phyloP scores from a whole-genome alignment of 176 grass and related monocot genomes.

The Secale cereale region DNA sequence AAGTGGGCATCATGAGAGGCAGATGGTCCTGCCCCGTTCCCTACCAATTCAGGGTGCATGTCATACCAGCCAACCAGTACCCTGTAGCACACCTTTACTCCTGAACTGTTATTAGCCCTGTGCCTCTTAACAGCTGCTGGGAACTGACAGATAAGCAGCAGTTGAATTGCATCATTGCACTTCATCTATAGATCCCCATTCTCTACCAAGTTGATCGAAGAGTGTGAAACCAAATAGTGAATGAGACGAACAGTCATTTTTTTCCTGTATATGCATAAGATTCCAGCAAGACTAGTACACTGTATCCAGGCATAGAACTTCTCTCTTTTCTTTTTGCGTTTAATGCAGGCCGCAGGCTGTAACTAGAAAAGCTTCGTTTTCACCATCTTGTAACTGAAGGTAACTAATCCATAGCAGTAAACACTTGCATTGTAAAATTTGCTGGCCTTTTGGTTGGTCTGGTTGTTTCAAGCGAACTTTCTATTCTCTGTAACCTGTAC shows the following conservation, averaged over 20 bases:
- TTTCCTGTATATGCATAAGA: neutral
- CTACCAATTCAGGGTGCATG: neutral
- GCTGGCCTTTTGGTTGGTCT: neutral
- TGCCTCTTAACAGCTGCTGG: conserved; percentile 7
- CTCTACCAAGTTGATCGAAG: neutral
- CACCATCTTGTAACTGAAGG: neutral
- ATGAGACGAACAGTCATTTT: neutral
- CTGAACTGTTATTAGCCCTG: neutral
- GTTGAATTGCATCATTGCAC: neutral
- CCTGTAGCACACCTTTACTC: neutral
- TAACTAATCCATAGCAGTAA: neutral
- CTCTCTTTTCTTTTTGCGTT: too few species aligned
- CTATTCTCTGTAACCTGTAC: neutral
- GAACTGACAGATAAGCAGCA: neutral
- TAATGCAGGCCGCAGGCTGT: neutral
- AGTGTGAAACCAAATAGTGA: neutral
- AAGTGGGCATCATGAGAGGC: neutral
- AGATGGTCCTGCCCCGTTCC: conserved; percentile 5
- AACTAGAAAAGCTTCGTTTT: neutral
- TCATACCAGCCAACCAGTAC: neutral
- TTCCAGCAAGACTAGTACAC: neutral
- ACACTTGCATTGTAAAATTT: neutral
- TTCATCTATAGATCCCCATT: neutral
- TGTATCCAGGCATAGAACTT: neutral
- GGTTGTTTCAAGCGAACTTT: neutral